Evolutionary conservation across 805 yeast species (phyloP), one percentile per base, ranked within the genome.

Genomic region (Starmerella vitae): DNA sequence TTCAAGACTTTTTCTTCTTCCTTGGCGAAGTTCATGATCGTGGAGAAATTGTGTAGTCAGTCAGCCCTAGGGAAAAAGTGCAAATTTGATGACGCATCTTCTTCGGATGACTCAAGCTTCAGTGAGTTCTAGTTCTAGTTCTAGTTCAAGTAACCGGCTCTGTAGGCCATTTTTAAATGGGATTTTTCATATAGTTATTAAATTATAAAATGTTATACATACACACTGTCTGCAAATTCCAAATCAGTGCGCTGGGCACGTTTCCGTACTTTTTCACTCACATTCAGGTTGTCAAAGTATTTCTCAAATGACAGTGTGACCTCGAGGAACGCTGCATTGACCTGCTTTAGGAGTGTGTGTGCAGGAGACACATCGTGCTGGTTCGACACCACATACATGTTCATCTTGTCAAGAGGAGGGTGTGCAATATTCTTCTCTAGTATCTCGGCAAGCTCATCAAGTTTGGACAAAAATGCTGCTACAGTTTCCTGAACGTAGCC

Each of bases 1-100:
- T 71, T 66, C 41, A 78, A 68, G 50, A 88, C 74, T 51, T 76
- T 75, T 58, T 82, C 93, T 64, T 91, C 99, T 56, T 85, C 96
- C 49, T 65, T 70, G 38, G 97, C 82, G 65, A 91, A 91, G 38
- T 63, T 57, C 66, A 66, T 64, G 36, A 15, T 21, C n/a, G n/a
- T n/a, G n/a, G n/a, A n/a, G n/a, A n/a, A n/a, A n/a, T n/a, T n/a
- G n/a, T n/a, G n/a, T n/a, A n/a, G n/a, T n/a, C n/a, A n/a, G n/a
- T n/a, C n/a, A n/a, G n/a, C n/a, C n/a, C n/a, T n/a, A n/a, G n/a
- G n/a, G n/a, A n/a, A n/a, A n/a, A n/a, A n/a, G n/a, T n/a, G n/a
- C n/a, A n/a, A n/a, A n/a, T n/a, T n/a, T n/a, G n/a, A n/a, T n/a
- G n/a, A n/a, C n/a, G n/a, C n/a, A n/a, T n/a, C n/a, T n/a, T n/a